Evolutionary conservation across 176 grass and related monocot species (phyloP).

Genomic region (Thalia dealbata): DNA sequence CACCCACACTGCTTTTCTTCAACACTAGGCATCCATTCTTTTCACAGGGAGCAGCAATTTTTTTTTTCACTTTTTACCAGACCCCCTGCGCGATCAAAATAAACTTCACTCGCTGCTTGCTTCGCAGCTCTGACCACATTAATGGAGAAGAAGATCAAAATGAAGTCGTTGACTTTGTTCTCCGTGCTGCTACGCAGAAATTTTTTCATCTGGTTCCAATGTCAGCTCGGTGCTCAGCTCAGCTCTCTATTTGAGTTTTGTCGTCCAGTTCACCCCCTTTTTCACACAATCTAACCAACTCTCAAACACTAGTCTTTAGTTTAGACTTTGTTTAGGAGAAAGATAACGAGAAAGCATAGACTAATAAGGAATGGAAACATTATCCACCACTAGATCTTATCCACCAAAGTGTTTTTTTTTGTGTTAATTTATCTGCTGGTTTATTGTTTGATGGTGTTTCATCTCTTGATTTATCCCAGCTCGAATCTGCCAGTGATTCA

Average conservation of each 20-base stretch:
- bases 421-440: too few species aligned
- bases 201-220: not conserved
- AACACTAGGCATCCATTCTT: constrained; percentile 6
- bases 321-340: not conserved
- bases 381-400: not conserved
- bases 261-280: too few species aligned
- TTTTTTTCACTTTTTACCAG: not conserved
- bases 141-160: constrained; percentile 2
- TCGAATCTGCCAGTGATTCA: not conserved
- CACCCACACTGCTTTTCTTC: not conserved
- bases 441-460: not conserved
- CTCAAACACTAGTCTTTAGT: not conserved
- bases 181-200: not conserved
- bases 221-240: too few species aligned
- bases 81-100: too few species aligned
- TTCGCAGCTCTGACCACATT: not conserved
- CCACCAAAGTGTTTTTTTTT: not conserved
- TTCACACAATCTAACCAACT: too few species aligned
- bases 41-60: not conserved
- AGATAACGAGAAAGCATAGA: too few species aligned
- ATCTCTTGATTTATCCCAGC: not conserved
- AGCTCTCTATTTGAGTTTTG: too few species aligned
- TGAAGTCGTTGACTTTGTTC: not conserved
- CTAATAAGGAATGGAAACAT: not conserved
- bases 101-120: too few species aligned